phyloP scores from a whole-genome alignment of 2,329 filamentous ascomycete species.

The Coniochaeta sp. region DNA sequence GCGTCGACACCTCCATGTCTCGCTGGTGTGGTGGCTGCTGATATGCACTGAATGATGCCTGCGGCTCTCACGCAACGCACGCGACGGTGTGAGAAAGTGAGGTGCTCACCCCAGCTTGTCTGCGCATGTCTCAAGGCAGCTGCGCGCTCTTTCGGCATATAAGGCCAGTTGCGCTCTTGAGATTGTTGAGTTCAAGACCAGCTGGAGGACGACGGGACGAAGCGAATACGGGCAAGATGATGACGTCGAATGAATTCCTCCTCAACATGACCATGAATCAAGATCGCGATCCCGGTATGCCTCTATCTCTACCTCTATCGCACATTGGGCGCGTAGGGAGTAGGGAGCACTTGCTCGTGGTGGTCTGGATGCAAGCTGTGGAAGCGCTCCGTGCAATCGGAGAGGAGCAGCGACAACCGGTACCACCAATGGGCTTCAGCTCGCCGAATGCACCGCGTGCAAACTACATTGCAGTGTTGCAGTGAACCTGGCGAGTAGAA shows the following conservation, averaged over 20 bases:
- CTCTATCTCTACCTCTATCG: conserved; percentile 15
- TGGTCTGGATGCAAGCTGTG: conserved; percentile 12
- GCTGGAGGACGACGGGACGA: conserved; percentile 21
- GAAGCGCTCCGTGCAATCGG: conserved; percentile 35
- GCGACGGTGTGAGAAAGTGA: background rate
- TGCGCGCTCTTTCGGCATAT: background rate
- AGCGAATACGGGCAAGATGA: conserved; percentile 17
- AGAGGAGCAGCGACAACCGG: conserved; percentile 25
- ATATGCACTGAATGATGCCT: background rate
- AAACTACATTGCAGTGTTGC: no score
- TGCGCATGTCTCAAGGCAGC: background rate
- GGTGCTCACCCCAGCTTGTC: background rate
- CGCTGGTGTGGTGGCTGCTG: background rate
- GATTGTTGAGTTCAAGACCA: background rate
- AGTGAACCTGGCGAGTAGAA: background rate
- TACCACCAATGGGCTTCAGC: conserved; percentile 29
- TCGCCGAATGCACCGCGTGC: background rate
- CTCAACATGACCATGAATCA: background rate
- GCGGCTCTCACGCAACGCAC: background rate
- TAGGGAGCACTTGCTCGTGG: conserved; percentile 41
- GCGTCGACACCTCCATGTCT: no score
- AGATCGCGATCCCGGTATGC: conserved; percentile 31
- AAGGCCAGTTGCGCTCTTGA: background rate
- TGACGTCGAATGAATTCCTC: conserved; percentile 7
- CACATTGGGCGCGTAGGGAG: conserved; percentile 45